phyloP scores from a whole-genome alignment of 2,329 filamentous ascomycete genomes.

The Hypoxylon sp. region DNA sequence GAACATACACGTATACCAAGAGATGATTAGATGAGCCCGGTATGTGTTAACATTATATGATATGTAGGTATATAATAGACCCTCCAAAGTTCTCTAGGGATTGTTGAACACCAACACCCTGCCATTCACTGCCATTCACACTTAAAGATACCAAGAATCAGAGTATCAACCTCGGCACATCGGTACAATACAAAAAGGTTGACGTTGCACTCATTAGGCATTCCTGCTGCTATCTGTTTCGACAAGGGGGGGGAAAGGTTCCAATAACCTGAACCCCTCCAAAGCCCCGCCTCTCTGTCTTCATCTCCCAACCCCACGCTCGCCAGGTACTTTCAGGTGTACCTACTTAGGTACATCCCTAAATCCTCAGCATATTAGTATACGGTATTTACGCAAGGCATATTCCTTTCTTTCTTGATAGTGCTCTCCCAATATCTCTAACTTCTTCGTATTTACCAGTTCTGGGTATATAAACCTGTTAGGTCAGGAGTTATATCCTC shows the following conservation, averaged over 20 bases:
- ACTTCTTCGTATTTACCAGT: conserved; percentile 27
- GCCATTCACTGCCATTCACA: not conserved
- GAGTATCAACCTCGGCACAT: conserved; percentile 8
- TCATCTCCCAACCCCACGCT: not conserved
- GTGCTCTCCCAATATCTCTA: conserved; percentile 20
- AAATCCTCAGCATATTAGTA: conserved; percentile 5
- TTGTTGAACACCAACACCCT: not conserved
- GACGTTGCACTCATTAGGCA: conserved; percentile 24
- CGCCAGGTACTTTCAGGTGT: conserved; percentile 1
- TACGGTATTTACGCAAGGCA: conserved; percentile 23
- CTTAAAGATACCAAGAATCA: not conserved
- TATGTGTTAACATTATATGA: too few relatives aligned
- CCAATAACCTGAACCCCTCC: conserved; percentile 39
- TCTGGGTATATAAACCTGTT: conserved; percentile 18
- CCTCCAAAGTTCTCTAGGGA: not conserved
- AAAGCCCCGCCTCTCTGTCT: conserved; percentile 34
- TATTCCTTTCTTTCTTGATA: conserved; percentile 21
- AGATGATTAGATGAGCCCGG: too few relatives aligned
- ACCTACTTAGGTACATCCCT: conserved; percentile 8
- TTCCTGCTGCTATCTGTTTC: conserved; percentile 17
- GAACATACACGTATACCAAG: too few relatives aligned
- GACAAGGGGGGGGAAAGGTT: conserved; percentile 28
- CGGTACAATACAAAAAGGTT: conserved; percentile 9
- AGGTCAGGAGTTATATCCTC: not conserved
- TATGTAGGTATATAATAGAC: too few relatives aligned